Conservation (phyloP, 331 rosid genomes). For the Dryas integrifolia region DNA sequence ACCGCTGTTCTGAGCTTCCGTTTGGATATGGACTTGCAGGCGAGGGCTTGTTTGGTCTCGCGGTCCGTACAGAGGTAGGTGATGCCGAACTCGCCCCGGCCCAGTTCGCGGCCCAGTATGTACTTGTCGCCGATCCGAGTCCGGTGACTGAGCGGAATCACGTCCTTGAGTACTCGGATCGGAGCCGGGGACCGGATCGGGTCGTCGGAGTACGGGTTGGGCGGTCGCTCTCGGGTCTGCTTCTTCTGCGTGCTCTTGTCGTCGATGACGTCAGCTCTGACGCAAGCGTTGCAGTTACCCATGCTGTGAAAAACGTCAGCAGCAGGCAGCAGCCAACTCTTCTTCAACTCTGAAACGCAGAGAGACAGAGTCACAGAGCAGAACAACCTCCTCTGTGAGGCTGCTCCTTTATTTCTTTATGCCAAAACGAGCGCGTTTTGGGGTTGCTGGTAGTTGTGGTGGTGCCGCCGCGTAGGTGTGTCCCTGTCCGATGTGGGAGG, state of each 20-base stretch:
- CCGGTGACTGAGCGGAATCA: slow-evolving; percentile 63
- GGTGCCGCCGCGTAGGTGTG: slow-evolving; percentile 9
- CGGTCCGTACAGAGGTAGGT: slow-evolving; percentile 87
- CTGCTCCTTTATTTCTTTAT: neutral
- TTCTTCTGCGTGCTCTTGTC: slow-evolving; percentile 36
- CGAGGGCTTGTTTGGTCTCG: slow-evolving; percentile 73
- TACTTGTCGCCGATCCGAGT: slow-evolving; percentile 84
- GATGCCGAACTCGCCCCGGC: slow-evolving; percentile 97
- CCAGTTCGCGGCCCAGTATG: slow-evolving; percentile 80
- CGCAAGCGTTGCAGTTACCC: slow-evolving; percentile 84
- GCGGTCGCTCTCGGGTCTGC: slow-evolving; percentile 30
- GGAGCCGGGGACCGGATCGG: slow-evolving; percentile 49
- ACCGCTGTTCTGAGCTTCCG: slow-evolving; percentile 76
- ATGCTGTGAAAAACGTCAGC: slow-evolving; percentile 21
- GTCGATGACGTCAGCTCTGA: slow-evolving; percentile 40
- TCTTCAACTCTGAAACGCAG: neutral
- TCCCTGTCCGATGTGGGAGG: slow-evolving; percentile 17
- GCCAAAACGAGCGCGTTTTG: slow-evolving; percentile 4
- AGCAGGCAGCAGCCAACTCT: too few relatives aligned
- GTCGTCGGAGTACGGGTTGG: slow-evolving; percentile 55
- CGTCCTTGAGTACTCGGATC: slow-evolving; percentile 79
- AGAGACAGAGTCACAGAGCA: neutral
- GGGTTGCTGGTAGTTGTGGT: neutral
- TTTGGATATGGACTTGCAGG: slow-evolving; percentile 94
- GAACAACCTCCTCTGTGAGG: neutral